These are phyloP conservation scores for Fusarium mangiferae DNA, from an alignment of 2,329 filamentous ascomycete species.

Conservation along the genomic window DNA sequence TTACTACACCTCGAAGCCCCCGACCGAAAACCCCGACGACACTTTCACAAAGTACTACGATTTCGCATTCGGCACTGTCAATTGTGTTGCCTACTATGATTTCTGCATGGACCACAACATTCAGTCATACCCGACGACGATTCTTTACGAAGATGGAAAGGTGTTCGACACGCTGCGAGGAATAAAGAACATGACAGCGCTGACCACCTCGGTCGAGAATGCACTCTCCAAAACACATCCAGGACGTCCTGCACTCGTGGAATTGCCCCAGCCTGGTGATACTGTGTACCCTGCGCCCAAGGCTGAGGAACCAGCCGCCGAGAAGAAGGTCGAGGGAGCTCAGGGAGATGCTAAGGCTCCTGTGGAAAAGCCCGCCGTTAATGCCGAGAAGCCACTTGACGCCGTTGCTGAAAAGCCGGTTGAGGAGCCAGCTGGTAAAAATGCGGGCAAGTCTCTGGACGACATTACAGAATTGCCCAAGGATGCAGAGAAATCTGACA, in stretches of 20 bases:
- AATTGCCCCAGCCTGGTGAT: conserved; percentile 78
- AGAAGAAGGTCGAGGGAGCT: conserved; percentile 33
- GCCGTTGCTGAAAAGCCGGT: conserved; percentile 27
- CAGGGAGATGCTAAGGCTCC: conserved; percentile 51
- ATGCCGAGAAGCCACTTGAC: conserved; percentile 33
- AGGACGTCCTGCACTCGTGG: conserved; percentile 74
- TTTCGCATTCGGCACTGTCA: conserved; percentile 86
- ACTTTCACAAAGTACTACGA: conserved; percentile 85
- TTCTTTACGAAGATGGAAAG: conserved; percentile 83
- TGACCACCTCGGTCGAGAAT: conserved; percentile 80
- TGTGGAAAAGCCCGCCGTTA: conserved; percentile 27
- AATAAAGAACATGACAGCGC: conserved; percentile 70
- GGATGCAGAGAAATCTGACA: conserved; percentile 37
- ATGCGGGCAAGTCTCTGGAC: conserved; percentile 26
- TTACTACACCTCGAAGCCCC: conserved; percentile 86
- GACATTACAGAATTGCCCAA: conserved; percentile 44
- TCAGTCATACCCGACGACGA: conserved; percentile 77
- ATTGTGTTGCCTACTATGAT: conserved; percentile 86
- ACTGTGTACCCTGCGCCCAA: conserved; percentile 54
- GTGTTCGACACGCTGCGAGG: conserved; percentile 72
- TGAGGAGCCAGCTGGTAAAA: conserved; percentile 32
- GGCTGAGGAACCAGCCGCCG: conserved; percentile 11
- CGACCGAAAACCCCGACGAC: conserved; percentile 65
- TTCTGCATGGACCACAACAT: conserved; percentile 77
- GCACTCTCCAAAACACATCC: conserved; percentile 82